Conservation (phyloP, 2,329 filamentous ascomycete genomes). For the Acrodontium crateriforme region DNA sequence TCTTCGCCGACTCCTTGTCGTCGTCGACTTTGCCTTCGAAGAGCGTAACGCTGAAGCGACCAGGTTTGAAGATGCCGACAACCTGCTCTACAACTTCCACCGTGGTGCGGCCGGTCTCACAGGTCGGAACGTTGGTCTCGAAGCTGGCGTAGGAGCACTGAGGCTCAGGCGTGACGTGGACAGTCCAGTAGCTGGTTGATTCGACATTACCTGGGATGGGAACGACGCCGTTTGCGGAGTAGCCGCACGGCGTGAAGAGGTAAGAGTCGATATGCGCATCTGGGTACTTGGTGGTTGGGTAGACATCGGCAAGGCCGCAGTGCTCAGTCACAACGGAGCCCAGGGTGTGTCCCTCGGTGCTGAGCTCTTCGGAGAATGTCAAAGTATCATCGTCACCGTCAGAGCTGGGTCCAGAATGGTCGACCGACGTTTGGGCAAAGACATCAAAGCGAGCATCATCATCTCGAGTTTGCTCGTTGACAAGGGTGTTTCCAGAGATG, state of each 20-base stretch:
- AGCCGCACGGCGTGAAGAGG: slow-evolving; percentile 90
- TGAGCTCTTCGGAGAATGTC: slow-evolving; percentile 56
- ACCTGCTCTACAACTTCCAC: slow-evolving; percentile 87
- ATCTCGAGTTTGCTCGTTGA: slow-evolving; percentile 14
- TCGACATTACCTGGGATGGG: slow-evolving; percentile 48
- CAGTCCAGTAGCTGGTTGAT: slow-evolving; percentile 81
- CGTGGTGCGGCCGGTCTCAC: slow-evolving; percentile 76
- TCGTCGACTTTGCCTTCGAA: slow-evolving; percentile 70
- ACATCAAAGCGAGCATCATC: slow-evolving; percentile 54
- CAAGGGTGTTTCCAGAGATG: slow-evolving; percentile 22
- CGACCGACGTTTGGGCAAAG: slow-evolving; percentile 60
- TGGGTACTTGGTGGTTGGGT: slow-evolving; percentile 73
- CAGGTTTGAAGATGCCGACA: slow-evolving; percentile 88
- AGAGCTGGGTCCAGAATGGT: slow-evolving; percentile 42
- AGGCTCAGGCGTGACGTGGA: slow-evolving; percentile 94
- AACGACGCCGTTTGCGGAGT: slow-evolving; percentile 91
- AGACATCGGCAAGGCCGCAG: slow-evolving; percentile 80
- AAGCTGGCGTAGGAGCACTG: slow-evolving; percentile 97
- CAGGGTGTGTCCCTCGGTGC: slow-evolving; percentile 85
- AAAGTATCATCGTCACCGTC: slow-evolving; percentile 38
- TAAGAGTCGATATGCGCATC: slow-evolving; percentile 92
- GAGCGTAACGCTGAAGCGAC: slow-evolving; percentile 91
- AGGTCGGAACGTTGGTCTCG: slow-evolving; percentile 90
- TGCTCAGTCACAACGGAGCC: slow-evolving; percentile 83
- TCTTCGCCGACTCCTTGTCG: slow-evolving; percentile 25